Conservation (phyloP, 2,329 filamentous ascomycete genomes). For the Leptographium radiaticola region DNA sequence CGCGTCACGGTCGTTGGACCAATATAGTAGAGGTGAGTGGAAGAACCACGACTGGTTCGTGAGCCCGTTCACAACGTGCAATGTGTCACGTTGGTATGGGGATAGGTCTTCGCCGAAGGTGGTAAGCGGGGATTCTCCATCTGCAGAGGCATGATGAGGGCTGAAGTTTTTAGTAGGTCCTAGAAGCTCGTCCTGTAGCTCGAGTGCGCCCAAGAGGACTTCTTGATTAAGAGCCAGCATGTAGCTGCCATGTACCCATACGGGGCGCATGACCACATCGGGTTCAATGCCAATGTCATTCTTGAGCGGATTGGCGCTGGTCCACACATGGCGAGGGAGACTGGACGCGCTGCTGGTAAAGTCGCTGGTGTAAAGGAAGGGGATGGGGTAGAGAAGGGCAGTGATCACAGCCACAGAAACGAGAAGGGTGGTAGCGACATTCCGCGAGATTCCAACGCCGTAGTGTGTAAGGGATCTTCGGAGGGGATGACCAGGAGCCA, state of each 20-base stretch:
- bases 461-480: constrained; percentile 54
- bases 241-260: constrained; percentile 72
- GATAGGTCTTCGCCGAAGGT: constrained; percentile 25
- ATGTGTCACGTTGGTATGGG: constrained; percentile 34
- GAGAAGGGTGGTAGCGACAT: constrained; percentile 62
- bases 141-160: constrained; percentile 23
- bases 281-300: constrained; percentile 33
- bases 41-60: constrained; percentile 60
- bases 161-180: constrained; percentile 45
- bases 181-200: constrained; percentile 57
- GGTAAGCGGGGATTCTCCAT: not conserved
- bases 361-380: constrained; percentile 62
- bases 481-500: constrained; percentile 51
- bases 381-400: constrained; percentile 58
- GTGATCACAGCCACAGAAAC: constrained; percentile 60
- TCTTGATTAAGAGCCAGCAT: constrained; percentile 60
- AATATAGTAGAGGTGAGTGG: constrained; percentile 73
- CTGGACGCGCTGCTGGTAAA: constrained; percentile 59
- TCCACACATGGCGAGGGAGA: constrained; percentile 71
- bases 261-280: constrained; percentile 69
- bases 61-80: constrained; percentile 46
- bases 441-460: constrained; percentile 55
- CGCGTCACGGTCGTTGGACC: constrained; percentile 50
- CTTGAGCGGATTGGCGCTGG: constrained; percentile 52
- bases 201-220: constrained; percentile 52